Evolutionary conservation across 1,284 basidiomycete species (phyloP).

Genomic region (Peniophora sp.): DNA sequence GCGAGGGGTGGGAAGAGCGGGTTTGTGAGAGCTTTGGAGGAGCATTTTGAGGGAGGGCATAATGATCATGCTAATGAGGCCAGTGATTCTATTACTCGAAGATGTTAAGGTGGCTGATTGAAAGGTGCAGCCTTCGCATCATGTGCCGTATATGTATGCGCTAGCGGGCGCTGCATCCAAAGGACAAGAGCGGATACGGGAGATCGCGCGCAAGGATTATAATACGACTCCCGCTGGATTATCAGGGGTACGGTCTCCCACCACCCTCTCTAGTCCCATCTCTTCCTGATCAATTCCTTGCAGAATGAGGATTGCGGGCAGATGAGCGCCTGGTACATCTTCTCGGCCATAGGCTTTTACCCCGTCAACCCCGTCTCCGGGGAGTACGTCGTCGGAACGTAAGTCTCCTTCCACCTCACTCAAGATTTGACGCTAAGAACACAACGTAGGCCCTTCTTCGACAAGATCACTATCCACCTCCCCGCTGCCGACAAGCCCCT

Average conservation of each 20-base stretch:
- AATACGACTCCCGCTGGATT: constrained; percentile 61
- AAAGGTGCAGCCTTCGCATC: constrained; percentile 59
- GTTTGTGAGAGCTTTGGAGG: constrained; percentile 66
- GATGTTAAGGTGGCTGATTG: neutral
- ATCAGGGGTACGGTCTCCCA: constrained; percentile 42
- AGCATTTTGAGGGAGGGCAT: constrained; percentile 74
- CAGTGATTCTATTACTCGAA: constrained; percentile 4
- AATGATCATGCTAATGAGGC: constrained; percentile 84
- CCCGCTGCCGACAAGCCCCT: constrained; percentile 35
- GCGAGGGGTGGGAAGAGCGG: constrained; percentile 55
- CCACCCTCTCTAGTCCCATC: constrained; percentile 1
- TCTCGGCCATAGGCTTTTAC: constrained; percentile 78
- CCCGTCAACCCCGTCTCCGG: constrained; percentile 77
- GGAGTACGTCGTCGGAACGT: constrained; percentile 70
- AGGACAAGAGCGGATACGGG: constrained; percentile 60
- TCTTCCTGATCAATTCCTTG: neutral
- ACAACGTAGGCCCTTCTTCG: constrained; percentile 53
- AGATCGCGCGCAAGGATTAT: constrained; percentile 59
- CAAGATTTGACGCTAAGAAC: neutral
- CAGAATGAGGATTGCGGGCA: constrained; percentile 88
- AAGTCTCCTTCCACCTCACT: constrained; percentile 10
- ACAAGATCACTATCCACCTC: constrained; percentile 49
- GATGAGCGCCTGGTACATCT: constrained; percentile 85
- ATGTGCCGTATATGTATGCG: constrained; percentile 78
- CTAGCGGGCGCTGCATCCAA: constrained; percentile 63